phyloP scores from a whole-genome alignment of 108 stramenopile genomes.

The Thalassiosira profunda region DNA sequence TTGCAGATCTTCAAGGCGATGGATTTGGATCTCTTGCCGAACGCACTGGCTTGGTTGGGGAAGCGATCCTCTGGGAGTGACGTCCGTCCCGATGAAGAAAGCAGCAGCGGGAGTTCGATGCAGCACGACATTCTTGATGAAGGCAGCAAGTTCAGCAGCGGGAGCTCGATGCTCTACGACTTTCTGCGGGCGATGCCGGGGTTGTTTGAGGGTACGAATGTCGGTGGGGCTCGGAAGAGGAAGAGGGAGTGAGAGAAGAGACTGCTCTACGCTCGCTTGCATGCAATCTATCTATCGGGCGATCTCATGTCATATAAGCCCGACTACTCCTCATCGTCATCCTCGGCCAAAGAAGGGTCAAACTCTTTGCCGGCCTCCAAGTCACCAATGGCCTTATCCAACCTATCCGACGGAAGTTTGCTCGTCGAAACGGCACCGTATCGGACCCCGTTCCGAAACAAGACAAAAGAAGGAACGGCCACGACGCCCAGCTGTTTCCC shows the following conservation, averaged over 20 bases:
- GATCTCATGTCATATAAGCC: background rate
- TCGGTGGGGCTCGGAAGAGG: no score
- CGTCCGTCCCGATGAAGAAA: no score
- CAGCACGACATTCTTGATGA: no score
- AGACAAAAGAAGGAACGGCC: constrained; percentile 82
- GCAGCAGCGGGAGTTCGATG: no score
- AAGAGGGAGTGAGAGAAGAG: background rate
- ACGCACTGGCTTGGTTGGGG: no score
- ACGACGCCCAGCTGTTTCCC: constrained; percentile 62
- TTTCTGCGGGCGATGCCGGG: no score
- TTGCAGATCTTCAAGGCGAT: no score
- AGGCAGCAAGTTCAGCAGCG: no score
- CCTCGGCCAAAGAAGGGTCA: constrained; percentile 35
- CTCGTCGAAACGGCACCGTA: constrained; percentile 70
- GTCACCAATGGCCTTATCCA: constrained; percentile 59
- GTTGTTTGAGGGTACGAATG: no score
- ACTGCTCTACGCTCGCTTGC: background rate
- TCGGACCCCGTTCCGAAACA: constrained; percentile 70
- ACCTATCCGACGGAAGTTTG: constrained; percentile 66
- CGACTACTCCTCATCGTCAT: background rate
- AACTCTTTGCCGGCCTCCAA: constrained; percentile 46
- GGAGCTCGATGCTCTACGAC: no score
- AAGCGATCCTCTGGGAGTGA: no score
- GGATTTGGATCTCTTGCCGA: no score
- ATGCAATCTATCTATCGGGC: background rate